These are phyloP conservation scores for Lathyrus sativus DNA, from an alignment of 306 rosid genomes.

Conservation along the genomic window DNA sequence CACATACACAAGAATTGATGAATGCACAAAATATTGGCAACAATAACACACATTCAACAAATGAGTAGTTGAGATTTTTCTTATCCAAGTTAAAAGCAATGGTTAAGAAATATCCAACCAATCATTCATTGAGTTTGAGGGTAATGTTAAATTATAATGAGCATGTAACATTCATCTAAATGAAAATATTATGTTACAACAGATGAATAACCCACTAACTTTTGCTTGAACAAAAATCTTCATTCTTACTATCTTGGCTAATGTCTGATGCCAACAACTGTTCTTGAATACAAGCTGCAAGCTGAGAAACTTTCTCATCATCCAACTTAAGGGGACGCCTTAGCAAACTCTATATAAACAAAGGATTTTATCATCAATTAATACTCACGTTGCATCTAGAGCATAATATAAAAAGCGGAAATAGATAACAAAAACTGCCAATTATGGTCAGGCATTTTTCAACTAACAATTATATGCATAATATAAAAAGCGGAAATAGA, in stretches of 20 bases:
- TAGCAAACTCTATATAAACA: conserved; percentile 58
- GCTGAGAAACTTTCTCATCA: conserved; percentile 67
- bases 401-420: too few species aligned
- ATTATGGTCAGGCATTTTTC: background rate
- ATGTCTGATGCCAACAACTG: conserved; percentile 47
- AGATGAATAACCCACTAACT: conserved; percentile 46
- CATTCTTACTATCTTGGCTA: conserved; percentile 43
- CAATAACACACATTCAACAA: conserved; percentile 19
- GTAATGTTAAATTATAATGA: conserved; percentile 16
- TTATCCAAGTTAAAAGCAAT: conserved; percentile 1
- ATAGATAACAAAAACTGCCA: too few species aligned
- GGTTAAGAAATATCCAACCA: conserved; percentile 1
- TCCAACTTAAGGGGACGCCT: conserved; percentile 70
- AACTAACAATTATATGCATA: background rate
- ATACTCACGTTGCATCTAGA: background rate
- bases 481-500: too few species aligned
- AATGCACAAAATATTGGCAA: conserved; percentile 21
- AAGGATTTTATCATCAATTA: conserved; percentile 8
- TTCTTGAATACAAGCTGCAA: conserved; percentile 66
- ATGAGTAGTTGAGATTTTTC: background rate
- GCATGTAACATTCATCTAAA: conserved; percentile 22
- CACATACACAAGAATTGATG: conserved; percentile 7
- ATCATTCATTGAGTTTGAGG: conserved; percentile 27
- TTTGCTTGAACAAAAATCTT: conserved; percentile 54
- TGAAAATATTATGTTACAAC: conserved; percentile 37